Base-by-base conservation (phyloP, 495 filamentous ascomycete genomes). In the Penicillium odoratum region DNA sequence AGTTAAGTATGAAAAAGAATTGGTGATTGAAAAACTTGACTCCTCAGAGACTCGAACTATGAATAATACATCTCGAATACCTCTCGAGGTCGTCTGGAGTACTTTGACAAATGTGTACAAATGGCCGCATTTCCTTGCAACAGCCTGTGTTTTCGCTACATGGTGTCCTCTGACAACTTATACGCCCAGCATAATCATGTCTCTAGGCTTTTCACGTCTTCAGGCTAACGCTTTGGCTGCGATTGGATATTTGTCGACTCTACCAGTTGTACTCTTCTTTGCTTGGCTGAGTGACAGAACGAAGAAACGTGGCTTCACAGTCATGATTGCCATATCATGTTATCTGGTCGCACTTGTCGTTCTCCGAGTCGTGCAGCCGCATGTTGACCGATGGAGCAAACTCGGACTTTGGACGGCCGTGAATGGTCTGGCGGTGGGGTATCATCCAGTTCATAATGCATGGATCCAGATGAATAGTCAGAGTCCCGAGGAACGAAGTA, bases 131-230 rank as follows among this genome's bases (percentile, higher is more conserved):
- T 70, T 76, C 18, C 42, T 77, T 7, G 58, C 68, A 11, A 75
- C 74, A 0, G 64, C 69, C 0, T 69, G 65, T 45, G 70, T 73
- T 1, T 70, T 75, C 30, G 62, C 71, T 1, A 75, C 75, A 1
- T 70, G 68, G 66, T 66, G 69, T 42, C 69, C 74, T 0, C 53
- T 77, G 0, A 68, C 64, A 28, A 73, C 73, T 0, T 78, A 77
- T 53, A 71, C 73, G 2, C 75, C 75, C 1, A 71, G 60, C 16
- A 68, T 77, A 0, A 65, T 76, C 8, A 64, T 71, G 63, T 61
- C 65, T 0, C 63, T 75, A 1, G 74, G 76, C 0, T 73, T 75
- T 51, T 28, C 51, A 1, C 43, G 69, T 9, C 54, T 73, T 5
- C 21, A 61, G 42, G 60, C 72, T 5, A 77, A 77, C 48, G 68